Base-by-base conservation (phyloP, 73 alveolate species). In the Breviolum minutum region DNA sequence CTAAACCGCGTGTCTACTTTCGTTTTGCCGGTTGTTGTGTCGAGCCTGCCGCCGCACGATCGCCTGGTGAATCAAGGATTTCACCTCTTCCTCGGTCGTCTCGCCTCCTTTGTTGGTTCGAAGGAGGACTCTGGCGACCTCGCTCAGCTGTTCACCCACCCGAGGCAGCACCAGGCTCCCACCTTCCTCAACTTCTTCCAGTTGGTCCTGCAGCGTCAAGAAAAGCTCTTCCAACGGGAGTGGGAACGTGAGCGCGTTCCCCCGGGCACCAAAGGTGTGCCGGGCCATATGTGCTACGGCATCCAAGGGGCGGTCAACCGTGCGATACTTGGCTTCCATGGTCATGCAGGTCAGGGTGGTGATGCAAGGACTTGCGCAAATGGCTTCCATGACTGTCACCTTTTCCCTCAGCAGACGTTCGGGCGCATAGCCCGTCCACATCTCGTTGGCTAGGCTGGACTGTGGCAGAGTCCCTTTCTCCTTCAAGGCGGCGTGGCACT, bases 341-440 rank as follows among this genome's bases (percentile, higher is more conserved):
- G 89, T 29, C 88, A 91, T 71, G 79, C 84, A 54, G 12, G 74
- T 40, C 54, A 40, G 54, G 3, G 54, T 40, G 54, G 54, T 40
- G 54, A 40, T 40, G 54, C 54, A 40, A 6, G 97, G 97, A 73
- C 87, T 29, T 6, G 97, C 97, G 26, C 97, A 91, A 22, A 73
- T 69, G 80, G 60, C 22, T 61, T 91, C 97, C 66, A 91, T 74
- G 29, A 69, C 97, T 14, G 97, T 91, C 63, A 73, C 97, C 29
- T 61, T 29, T n/a, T 91, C 87, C 17, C 10, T 32, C 14, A 24
- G 54, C 16, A 91, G 27, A 20, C 88, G 89, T 74, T 91, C 66
- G 63, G 84, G 97, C 27, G 87, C 97, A 12, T 91, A 91, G 79
- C 97, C 97, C 1, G 89, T 91, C 89, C 88, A 91, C 97, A 91